Evolutionary conservation across 306 rosid species (phyloP).

Genomic region (Leucaena leucocephala): DNA sequence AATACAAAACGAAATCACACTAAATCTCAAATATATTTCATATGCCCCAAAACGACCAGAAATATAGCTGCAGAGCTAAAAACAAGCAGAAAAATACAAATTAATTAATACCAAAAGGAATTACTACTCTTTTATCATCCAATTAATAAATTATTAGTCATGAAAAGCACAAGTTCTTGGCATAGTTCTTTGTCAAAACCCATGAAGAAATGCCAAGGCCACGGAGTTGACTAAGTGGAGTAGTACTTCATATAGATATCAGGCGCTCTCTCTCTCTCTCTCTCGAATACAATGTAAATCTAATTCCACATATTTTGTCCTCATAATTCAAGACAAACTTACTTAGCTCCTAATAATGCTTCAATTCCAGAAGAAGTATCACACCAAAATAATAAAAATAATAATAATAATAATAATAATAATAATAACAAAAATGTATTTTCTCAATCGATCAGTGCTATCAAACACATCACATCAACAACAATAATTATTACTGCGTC

Average conservation of each 20-base stretch:
- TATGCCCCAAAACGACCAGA: not conserved
- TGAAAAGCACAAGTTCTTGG: not conserved
- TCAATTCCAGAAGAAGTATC: not conserved
- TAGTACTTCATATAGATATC: not conserved
- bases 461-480: not conserved
- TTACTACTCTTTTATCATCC: not conserved
- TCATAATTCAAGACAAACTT: not conserved
- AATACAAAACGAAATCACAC: not conserved
- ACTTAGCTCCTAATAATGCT: not conserved
- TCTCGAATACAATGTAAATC: not conserved
- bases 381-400: not conserved
- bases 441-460: not conserved
- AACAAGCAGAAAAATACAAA: not conserved
- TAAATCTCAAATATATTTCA: not conserved
- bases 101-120: not conserved
- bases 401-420: too few relatives aligned
- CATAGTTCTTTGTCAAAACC: too few relatives aligned
- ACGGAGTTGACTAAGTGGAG: not conserved
- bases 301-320: not conserved
- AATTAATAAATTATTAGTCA: not conserved
- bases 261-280: not conserved
- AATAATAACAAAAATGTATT: too few relatives aligned
- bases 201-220: not conserved
- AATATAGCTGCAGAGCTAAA: not conserved
- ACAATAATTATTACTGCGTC: too few relatives aligned